Evolutionary conservation across 495 filamentous ascomycete species (phyloP), one percentile per base, ranked within the genome.

Genomic region (Clohesyomyces aquaticus): DNA sequence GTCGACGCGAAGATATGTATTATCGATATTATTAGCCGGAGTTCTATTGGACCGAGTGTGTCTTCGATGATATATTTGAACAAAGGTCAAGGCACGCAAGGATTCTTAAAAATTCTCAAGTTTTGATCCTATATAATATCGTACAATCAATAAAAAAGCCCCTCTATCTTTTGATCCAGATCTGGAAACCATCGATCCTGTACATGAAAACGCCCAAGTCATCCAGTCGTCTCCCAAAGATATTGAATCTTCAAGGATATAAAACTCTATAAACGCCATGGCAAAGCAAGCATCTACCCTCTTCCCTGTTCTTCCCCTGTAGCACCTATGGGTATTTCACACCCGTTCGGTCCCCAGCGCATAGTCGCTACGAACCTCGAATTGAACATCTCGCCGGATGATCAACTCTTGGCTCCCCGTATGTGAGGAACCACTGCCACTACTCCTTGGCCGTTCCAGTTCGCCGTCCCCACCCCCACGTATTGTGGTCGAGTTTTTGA

Each of bases 391-490:
- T 32, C 49, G 25, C n/a, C 62, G 2, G 16, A 65, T 65, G 46
- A 65, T 65, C 55, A 65, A 10, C 27, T 65, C 55, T 18, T 65
- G 55, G 29, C 59, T 62, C 1, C 59, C 59, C 9, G 57, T 22
- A 22, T 32, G 23, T 8, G 21, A 16, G 14, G 6, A 25, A 18
- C 11, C 6, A 22, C 57, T 50, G 3, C 18, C 26, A 8, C 14
- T 49, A 21, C 43, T 60, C 1, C n/a, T 14, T 4, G 27, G 22
- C 23, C 45, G 48, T 32, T 19, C 27, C 23, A 26, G 38, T 32
- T 19, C 27, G 10, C 14, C 45, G 6, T 28, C 43, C 41, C 18
- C 43, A 3, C 46, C 45, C 45, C 23, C 43, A 23, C 21, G 53
- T n/a, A 62, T 62, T 22, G 26, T 21, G 8, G 41, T 49, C 42